These are phyloP conservation scores for Arthrobotrys sinensis DNA, from an alignment of 2,329 filamentous ascomycete genomes.

Conservation along the genomic window DNA sequence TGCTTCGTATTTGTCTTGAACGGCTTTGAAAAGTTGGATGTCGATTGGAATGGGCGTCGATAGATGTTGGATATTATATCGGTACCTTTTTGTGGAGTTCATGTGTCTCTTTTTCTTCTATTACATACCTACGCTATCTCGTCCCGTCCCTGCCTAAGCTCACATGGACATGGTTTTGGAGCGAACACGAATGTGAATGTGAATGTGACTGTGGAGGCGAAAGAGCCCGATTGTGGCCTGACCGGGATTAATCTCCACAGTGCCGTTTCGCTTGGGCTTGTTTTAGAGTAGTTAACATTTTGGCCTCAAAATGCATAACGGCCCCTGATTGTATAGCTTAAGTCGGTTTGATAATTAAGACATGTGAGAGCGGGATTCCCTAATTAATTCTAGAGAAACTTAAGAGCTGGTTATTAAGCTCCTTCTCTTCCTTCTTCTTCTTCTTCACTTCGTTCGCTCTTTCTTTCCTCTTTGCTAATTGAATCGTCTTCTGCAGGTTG, in stretches of 20 bases:
- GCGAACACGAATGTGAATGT: slow-evolving; percentile 6
- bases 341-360: background rate
- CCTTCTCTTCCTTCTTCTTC: background rate
- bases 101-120: too few species aligned
- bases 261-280: slow-evolving; percentile 2
- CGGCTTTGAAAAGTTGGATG: slow-evolving; percentile 8
- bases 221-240: slow-evolving; percentile 32
- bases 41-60: slow-evolving; percentile 4
- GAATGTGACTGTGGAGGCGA: slow-evolving; percentile 7
- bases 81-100: background rate
- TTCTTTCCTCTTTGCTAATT: background rate
- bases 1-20: background rate
- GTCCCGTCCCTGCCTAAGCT: background rate
- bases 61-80: slow-evolving; percentile 15
- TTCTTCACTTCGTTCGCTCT: background rate
- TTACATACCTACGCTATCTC: too few species aligned
- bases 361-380: background rate
- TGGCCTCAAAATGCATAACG: slow-evolving; percentile 7
- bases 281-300: slow-evolving; percentile 1
- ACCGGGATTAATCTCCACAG: slow-evolving; percentile 10
- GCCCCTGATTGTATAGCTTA: background rate
- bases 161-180: too few species aligned
- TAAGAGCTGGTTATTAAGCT: too few species aligned
- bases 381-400: too few species aligned
- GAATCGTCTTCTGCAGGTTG: too few species aligned